Percentiles rank a stretch among this genome's conserved stretches.
Evolutionary conservation across 805 yeast species (phyloP).

Genomic region (Huiozyma naganishii): DNA sequence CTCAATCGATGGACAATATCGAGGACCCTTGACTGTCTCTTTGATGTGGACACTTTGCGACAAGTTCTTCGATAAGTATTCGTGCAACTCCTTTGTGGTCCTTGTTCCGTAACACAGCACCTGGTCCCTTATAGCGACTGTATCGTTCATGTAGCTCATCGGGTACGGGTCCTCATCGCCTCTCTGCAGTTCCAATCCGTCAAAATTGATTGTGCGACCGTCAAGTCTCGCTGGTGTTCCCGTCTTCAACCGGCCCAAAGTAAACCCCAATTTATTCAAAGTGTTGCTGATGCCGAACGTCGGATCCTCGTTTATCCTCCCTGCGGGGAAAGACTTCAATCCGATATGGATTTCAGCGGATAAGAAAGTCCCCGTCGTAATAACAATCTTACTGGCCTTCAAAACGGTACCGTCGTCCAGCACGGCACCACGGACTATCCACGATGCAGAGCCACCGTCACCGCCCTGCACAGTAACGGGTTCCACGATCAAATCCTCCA

Average conservation of each 20-base stretch:
- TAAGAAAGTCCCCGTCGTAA: slow-evolving; percentile 92
- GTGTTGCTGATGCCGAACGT: slow-evolving; percentile 83
- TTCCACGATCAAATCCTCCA: slow-evolving; percentile 69
- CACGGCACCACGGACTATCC: slow-evolving; percentile 56
- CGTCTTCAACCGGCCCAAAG: slow-evolving; percentile 82
- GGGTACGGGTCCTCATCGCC: slow-evolving; percentile 85
- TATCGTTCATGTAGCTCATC: slow-evolving; percentile 74
- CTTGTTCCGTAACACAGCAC: slow-evolving; percentile 64
- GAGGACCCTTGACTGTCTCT: slow-evolving; percentile 91
- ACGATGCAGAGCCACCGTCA: slow-evolving; percentile 11
- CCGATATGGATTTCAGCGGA: slow-evolving; percentile 96
- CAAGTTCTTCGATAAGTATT: slow-evolving; percentile 55
- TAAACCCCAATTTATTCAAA: slow-evolving; percentile 63
- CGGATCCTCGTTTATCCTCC: slow-evolving; percentile 87
- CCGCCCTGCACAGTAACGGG: not conserved
- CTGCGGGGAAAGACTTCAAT: slow-evolving; percentile 67
- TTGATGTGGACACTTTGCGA: slow-evolving; percentile 81
- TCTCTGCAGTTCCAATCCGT: slow-evolving; percentile 50
- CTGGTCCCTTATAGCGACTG: slow-evolving; percentile 50
- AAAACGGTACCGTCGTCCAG: slow-evolving; percentile 54
- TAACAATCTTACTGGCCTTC: slow-evolving; percentile 57
- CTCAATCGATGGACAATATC: slow-evolving; percentile 96
- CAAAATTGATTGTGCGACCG: slow-evolving; percentile 58
- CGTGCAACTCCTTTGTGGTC: slow-evolving; percentile 69
- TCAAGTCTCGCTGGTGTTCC: slow-evolving; percentile 94